Conservation (phyloP, 2,329 filamentous ascomycete genomes). For the Corniculantispora saksenae region DNA sequence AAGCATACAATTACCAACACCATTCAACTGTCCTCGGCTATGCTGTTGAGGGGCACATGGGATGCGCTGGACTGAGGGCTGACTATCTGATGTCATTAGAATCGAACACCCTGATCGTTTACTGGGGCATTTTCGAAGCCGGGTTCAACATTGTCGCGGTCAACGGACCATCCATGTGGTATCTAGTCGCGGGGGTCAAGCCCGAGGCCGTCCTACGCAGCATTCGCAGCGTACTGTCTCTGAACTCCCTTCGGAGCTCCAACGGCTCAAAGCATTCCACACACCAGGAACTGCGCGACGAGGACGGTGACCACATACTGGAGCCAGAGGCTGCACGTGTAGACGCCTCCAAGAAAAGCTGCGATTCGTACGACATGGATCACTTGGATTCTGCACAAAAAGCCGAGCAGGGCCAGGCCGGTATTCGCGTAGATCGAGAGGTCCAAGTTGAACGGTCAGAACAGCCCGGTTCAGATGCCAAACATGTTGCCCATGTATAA, state of each 20-base stretch:
- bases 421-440: neutral
- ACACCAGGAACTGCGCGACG: neutral
- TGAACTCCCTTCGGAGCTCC: neutral
- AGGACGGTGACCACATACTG: neutral
- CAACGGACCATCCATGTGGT: neutral
- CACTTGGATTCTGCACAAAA: neutral
- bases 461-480: no score
- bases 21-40: neutral
- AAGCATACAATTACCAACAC: neutral
- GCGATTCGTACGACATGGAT: neutral
- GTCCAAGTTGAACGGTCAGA: neutral
- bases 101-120: neutral
- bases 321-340: neutral
- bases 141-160: neutral
- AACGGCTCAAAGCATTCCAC: neutral
- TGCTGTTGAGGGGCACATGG: neutral
- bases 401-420: neutral
- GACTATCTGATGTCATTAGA: neutral
- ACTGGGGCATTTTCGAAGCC: neutral
- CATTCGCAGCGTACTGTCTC: neutral
- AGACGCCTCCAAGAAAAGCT: neutral
- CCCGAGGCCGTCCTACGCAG: neutral
- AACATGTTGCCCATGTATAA: no score
- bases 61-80: neutral
- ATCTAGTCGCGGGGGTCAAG: neutral